A percentile compares a stretch with the other conserved stretches of the same genome.
These are phyloP conservation scores for Candida manassasensis DNA, from an alignment of 805 yeast genomes.

Conservation along the genomic window DNA sequence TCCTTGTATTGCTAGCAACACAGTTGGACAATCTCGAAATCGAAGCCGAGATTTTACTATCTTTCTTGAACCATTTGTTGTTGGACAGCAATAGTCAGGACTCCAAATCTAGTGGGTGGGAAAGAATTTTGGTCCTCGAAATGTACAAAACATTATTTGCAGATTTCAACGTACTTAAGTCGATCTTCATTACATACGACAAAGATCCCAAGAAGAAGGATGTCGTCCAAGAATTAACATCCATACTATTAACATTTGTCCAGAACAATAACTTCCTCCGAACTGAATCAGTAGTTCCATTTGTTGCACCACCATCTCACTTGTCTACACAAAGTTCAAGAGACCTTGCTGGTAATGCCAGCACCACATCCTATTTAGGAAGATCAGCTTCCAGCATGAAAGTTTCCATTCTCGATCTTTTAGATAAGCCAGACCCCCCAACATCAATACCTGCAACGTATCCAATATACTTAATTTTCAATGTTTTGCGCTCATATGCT, in stretches of 20 bases:
- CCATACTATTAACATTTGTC: slow-evolving; percentile 20
- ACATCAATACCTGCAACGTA: slow-evolving; percentile 55
- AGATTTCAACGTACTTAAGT: slow-evolving; percentile 48
- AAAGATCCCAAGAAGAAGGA: slow-evolving; percentile 48
- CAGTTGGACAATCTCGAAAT: slow-evolving; percentile 60
- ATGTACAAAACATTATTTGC: slow-evolving; percentile 56
- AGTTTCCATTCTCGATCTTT: slow-evolving; percentile 61
- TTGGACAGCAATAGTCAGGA: slow-evolving; percentile 51
- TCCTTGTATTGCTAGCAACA: slow-evolving; percentile 52
- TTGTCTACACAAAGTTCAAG: slow-evolving; percentile 9
- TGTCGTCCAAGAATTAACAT: slow-evolving; percentile 53
- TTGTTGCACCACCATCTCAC: slow-evolving; percentile 10
- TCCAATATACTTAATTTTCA: slow-evolving; percentile 48
- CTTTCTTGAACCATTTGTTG: slow-evolving; percentile 70
- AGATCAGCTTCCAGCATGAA: slow-evolving; percentile 42
- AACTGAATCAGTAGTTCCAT: slow-evolving; percentile 4
- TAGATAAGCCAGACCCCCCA: slow-evolving; percentile 83
- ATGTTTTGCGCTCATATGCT: slow-evolving; percentile 48
- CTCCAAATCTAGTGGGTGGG: slow-evolving; percentile 47
- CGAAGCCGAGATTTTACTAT: slow-evolving; percentile 78
- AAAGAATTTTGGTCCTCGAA: slow-evolving; percentile 68
- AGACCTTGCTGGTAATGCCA: not conserved
- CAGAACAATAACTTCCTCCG: slow-evolving; percentile 16
- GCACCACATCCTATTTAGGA: slow-evolving; percentile 26
- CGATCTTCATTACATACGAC: slow-evolving; percentile 63